Conservation (phyloP, 306 rosid species). For the Sophora flavescens region DNA sequence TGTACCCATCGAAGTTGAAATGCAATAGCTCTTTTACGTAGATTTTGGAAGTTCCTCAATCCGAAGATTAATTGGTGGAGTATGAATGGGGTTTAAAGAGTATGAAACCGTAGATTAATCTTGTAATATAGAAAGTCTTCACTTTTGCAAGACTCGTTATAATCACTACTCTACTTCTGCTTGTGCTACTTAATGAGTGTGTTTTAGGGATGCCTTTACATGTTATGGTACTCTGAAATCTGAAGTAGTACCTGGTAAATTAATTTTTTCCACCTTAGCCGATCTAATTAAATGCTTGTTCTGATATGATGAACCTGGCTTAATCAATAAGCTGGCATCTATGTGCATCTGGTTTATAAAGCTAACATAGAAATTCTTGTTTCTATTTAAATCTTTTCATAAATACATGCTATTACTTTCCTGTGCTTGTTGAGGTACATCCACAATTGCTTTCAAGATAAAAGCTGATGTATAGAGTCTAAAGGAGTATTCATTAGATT, state of each 20-base stretch:
- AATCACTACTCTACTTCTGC: constrained; percentile 19
- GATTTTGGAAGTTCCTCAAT: constrained; percentile 34
- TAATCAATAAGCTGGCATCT: constrained; percentile 32
- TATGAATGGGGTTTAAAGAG: constrained; percentile 11
- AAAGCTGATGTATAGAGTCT: constrained; percentile 13
- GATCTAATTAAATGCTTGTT: constrained; percentile 9
- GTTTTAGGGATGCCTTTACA: not conserved
- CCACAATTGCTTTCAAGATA: constrained; percentile 21
- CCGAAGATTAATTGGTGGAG: constrained; percentile 20
- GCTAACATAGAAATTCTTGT: constrained; percentile 22
- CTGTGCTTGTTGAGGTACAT: constrained; percentile 22
- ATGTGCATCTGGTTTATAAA: constrained; percentile 24
- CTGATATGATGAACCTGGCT: constrained; percentile 19
- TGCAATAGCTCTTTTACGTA: not conserved
- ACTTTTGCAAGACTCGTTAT: not conserved
- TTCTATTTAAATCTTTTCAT: constrained; percentile 26
- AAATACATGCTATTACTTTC: constrained; percentile 14
- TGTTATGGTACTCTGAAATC: constrained; percentile 10
- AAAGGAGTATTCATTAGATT: constrained; percentile 35
- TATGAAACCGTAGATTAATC: constrained; percentile 9
- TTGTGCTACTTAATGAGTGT: constrained; percentile 20
- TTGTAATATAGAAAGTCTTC: constrained; percentile 13
- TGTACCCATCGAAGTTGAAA: constrained; percentile 6
- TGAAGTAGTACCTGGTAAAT: constrained; percentile 3
- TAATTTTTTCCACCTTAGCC: not conserved